A percentile compares a stretch with the other conserved stretches of the same genome.
Conservation (phyloP, 495 filamentous ascomycete genomes). For the Tuber calosporum region DNA sequence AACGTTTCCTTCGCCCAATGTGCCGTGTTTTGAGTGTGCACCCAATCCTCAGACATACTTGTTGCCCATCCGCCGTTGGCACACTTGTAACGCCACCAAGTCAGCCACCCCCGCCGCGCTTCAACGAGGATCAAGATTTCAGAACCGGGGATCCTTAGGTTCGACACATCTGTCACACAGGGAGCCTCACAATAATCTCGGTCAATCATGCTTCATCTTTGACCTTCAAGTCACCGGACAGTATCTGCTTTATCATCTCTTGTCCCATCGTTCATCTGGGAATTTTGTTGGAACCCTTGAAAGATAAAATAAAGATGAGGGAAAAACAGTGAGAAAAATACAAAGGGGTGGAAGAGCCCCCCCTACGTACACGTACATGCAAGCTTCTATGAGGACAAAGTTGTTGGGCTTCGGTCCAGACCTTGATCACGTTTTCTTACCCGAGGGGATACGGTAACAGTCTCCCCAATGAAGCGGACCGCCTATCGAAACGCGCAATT, state of each 20-base stretch:
- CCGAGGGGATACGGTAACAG: too few species aligned
- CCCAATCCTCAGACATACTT: slow-evolving; percentile 2
- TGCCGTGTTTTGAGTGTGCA: background rate
- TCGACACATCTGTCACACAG: slow-evolving; percentile 11
- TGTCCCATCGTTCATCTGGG: background rate
- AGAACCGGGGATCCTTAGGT: slow-evolving; percentile 15
- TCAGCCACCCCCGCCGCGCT: slow-evolving; percentile 19
- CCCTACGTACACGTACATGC: too few species aligned
- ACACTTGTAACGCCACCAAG: slow-evolving; percentile 32
- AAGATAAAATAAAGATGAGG: background rate
- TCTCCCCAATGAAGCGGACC: background rate
- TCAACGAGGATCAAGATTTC: slow-evolving; percentile 31
- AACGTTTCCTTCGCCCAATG: background rate
- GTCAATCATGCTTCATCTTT: too few species aligned
- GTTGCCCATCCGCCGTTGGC: slow-evolving; percentile 23
- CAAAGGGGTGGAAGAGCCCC: background rate
- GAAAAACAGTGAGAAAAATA: background rate
- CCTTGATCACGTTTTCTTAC: background rate
- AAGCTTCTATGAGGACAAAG: background rate
- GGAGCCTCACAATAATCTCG: slow-evolving; percentile 23
- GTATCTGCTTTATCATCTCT: background rate
- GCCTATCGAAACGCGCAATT: slow-evolving; percentile 5
- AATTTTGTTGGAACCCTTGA: background rate
- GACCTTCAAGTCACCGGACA: too few species aligned
- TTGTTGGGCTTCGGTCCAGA: background rate